Conservation (phyloP, 1,284 basidiomycete genomes). For the Cystobasidium pallidum region DNA sequence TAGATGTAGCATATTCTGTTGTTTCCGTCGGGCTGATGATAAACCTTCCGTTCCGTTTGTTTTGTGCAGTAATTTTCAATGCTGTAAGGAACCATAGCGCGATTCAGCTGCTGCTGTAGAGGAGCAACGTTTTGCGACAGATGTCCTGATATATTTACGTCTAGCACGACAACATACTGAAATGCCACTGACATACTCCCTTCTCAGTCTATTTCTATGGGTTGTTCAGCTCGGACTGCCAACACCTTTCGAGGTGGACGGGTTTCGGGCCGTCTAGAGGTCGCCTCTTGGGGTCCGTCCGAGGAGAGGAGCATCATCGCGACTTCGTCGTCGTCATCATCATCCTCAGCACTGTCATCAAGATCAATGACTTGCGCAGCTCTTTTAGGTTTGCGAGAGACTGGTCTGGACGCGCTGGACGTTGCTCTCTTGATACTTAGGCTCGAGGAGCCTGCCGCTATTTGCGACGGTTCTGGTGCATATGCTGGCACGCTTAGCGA, state of each 20-base stretch:
- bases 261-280: too few species aligned
- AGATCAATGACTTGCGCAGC: constrained; percentile 34
- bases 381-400: background rate
- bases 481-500: background rate
- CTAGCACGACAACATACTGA: background rate
- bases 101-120: constrained; percentile 12
- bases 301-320: constrained; percentile 14
- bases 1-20: constrained; percentile 13
- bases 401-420: background rate
- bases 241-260: background rate
- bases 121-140: too few species aligned
- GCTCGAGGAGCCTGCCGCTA: background rate
- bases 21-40: constrained; percentile 7
- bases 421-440: background rate
- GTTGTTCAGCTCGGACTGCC: background rate
- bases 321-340: constrained; percentile 3
- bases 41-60: background rate
- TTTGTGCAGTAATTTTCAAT: background rate
- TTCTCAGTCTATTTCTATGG: constrained; percentile 13
- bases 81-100: too few species aligned
- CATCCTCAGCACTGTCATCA: constrained; percentile 11
- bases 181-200: background rate
- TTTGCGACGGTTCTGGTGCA: background rate
- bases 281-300: background rate
- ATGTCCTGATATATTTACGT: too few species aligned